Evolutionary conservation across 495 filamentous ascomycete genomes (phyloP), one percentile per base, ranked within the genome.

Genomic region (Recurvomyces mirabilis): DNA sequence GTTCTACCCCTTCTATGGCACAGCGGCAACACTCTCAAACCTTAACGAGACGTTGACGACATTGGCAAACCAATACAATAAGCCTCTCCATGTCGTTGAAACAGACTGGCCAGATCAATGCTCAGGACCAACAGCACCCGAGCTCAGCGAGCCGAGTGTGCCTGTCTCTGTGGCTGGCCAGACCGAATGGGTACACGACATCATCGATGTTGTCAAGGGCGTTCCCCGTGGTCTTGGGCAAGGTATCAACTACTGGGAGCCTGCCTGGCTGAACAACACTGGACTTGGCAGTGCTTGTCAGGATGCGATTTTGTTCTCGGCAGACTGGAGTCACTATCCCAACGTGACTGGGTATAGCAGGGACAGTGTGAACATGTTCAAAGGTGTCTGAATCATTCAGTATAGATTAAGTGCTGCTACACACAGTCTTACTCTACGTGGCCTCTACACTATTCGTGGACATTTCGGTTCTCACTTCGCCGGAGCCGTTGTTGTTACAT

Each of bases 1-100:
- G 13, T 67, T 65, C 54, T 69, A 71, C 47, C 68, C 67, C 0
- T 71, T 69, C 47, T 70, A 68, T 52, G 63, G 65, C 33, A 62
- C 63, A 9, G 50, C 46, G 0, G 65, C 68, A 0, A 68, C 68
- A 2, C 54, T 68, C 2, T 47, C 46, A 7, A 60, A 61, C 19
- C 56, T 71, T 6, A 47, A 55, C 18, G 55, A 32, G 10, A 53
- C 57, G 1, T 39, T 71, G 17, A 54, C 55, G 25, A 53, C 57
- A 11, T 47, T 71, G 37, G 65, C 59, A 30, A 37, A 52, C 0
- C 53, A 63, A 37, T 71, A 69, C 45, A 43, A 60, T 30, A 71
- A 71, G 49, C 61, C 65, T 3, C 19, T 71, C 15, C 60, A 64
- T 19, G 63, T 71, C 18, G 65, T 65, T 13, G 68, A 71, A 49